Conservation (phyloP, 1,284 basidiomycete species). For the Wolfiporia cocos region DNA sequence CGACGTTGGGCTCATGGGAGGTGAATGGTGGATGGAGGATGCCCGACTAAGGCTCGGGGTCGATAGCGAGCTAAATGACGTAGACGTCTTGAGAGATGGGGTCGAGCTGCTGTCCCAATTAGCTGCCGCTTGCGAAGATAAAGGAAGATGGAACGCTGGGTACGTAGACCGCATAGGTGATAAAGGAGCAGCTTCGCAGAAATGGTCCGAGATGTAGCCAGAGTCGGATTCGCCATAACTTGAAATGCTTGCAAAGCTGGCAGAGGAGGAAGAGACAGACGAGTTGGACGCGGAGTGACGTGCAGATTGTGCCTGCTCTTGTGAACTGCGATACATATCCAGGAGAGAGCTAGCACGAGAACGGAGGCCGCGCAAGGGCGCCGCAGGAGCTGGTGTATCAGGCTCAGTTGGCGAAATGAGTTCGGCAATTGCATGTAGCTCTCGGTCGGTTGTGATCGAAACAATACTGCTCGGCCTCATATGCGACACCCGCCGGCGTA, state of each 20-base stretch:
- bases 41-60: constrained; percentile 29
- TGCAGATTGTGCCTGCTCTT: neutral
- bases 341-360: constrained; percentile 9
- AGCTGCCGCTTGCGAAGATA: constrained; percentile 12
- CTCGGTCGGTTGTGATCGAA: constrained; percentile 26
- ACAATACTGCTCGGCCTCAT: constrained; percentile 18
- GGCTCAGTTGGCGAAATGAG: constrained; percentile 21
- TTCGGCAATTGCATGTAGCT: constrained; percentile 28
- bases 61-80: constrained; percentile 33
- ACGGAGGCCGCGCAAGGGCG: constrained; percentile 4
- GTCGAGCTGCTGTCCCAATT: constrained; percentile 32
- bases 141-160: constrained; percentile 21
- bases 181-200: constrained; percentile 20
- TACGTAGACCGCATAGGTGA: constrained; percentile 12
- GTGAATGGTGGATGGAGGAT: constrained; percentile 26
- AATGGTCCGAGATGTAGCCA: constrained; percentile 26
- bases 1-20: constrained; percentile 29
- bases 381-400: constrained; percentile 2
- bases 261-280: constrained; percentile 3
- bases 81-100: constrained; percentile 37
- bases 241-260: constrained; percentile 8
- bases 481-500: neutral
- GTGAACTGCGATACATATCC: constrained; percentile 5
- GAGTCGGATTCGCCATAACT: constrained; percentile 30
- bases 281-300: constrained; percentile 1